Conservation (phyloP, 2,329 filamentous ascomycete genomes). For the Fusarium azukiicola region DNA sequence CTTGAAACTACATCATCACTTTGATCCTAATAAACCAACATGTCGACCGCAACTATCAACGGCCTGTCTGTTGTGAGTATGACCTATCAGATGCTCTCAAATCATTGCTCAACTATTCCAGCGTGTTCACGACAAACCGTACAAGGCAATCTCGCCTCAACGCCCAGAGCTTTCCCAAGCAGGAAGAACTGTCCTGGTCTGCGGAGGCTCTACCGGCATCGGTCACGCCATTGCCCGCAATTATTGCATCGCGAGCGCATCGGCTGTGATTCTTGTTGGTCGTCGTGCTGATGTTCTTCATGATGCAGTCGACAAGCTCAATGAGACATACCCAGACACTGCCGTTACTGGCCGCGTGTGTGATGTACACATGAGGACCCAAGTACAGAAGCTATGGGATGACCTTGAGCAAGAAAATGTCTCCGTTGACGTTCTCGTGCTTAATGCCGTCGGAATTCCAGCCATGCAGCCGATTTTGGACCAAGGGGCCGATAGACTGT, state of each 20-base stretch:
- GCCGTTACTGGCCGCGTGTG: conserved; percentile 11
- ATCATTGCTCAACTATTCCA: not conserved
- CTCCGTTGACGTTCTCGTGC: conserved; percentile 35
- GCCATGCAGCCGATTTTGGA: conserved; percentile 41
- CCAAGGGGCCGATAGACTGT: conserved; percentile 47
- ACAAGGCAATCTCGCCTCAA: conserved; percentile 62
- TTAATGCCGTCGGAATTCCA: conserved; percentile 39
- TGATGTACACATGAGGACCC: conserved; percentile 26
- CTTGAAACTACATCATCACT: not conserved
- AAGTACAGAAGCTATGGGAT: conserved; percentile 35
- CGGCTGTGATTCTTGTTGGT: conserved; percentile 63
- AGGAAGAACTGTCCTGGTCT: conserved; percentile 80
- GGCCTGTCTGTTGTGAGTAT: conserved; percentile 24
- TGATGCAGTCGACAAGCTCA: conserved; percentile 29
- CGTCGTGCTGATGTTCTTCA: conserved; percentile 37
- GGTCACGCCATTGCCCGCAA: conserved; percentile 82
- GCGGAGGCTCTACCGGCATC: conserved; percentile 83
- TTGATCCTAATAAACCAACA: conserved; percentile 20
- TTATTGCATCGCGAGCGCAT: conserved; percentile 68
- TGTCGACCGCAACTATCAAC: conserved; percentile 24
- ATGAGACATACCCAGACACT: conserved; percentile 29
- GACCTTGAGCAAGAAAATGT: conserved; percentile 17
- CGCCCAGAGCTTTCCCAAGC: conserved; percentile 64
- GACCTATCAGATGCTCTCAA: no score
- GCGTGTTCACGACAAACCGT: conserved; percentile 58